A percentile compares a stretch with the other conserved stretches of the same genome.
These are phyloP conservation scores for Paecilomyces sp. DNA, from an alignment of 2,329 filamentous ascomycete genomes.

Conservation along the genomic window DNA sequence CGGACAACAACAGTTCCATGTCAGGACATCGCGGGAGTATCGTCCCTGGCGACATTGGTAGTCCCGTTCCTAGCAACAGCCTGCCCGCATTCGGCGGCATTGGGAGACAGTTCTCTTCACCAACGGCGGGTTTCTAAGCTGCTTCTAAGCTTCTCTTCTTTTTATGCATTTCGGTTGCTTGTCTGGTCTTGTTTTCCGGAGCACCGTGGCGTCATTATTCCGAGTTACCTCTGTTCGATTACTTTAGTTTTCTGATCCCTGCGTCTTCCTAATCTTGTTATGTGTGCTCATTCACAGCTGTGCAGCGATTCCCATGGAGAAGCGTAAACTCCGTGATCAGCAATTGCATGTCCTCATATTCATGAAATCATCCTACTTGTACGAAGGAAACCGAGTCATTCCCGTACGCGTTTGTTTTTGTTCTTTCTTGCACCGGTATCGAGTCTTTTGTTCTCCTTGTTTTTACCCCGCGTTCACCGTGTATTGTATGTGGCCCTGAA, in stretches of 20 bases:
- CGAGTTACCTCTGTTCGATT: background rate
- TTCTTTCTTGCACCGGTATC: background rate
- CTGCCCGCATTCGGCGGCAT: constrained; percentile 32
- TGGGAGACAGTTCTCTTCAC: constrained; percentile 32
- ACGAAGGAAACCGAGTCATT: background rate
- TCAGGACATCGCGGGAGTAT: constrained; percentile 36
- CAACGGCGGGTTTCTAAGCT: constrained; percentile 28
- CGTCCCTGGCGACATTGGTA: constrained; percentile 62
- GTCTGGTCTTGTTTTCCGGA: constrained; percentile 13
- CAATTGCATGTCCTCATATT: constrained; percentile 21
- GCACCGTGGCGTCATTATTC: background rate
- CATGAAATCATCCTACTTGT: background rate
- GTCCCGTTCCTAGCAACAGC: constrained; percentile 49
- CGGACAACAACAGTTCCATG: constrained; percentile 41
- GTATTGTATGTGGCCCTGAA: constrained; percentile 4
- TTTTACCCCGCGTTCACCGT: background rate
- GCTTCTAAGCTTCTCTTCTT: constrained; percentile 8
- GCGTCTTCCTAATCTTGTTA: background rate
- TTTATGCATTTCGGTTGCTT: constrained; percentile 6
- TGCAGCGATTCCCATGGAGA: constrained; percentile 29
- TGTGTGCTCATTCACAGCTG: constrained; percentile 12
- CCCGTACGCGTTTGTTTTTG: background rate
- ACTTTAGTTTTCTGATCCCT: background rate
- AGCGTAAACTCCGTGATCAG: constrained; percentile 18
- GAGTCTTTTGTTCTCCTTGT: background rate